Conservation (phyloP, 495 filamentous ascomycete genomes). For the Bacidia gigantensis region DNA sequence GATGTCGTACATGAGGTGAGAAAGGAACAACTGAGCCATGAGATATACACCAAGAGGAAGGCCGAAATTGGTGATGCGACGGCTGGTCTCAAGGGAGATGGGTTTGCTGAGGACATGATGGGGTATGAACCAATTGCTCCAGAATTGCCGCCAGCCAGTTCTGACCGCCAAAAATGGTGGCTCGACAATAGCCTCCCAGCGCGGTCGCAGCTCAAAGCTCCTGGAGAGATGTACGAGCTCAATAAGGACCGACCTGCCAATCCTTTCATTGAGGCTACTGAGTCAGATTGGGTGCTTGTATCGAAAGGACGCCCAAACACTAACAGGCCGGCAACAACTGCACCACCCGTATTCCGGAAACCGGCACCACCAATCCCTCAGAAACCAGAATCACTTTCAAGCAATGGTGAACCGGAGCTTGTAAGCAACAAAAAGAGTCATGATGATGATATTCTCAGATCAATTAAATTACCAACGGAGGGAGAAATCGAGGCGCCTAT, state of each 20-base stretch:
- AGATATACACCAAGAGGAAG: slow-evolving; percentile 58
- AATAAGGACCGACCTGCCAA: slow-evolving; percentile 68
- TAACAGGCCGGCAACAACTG: neutral
- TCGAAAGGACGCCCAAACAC: neutral
- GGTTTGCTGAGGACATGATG: slow-evolving; percentile 61
- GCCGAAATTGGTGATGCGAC: slow-evolving; percentile 37
- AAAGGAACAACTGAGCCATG: slow-evolving; percentile 53
- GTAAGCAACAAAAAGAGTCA: neutral
- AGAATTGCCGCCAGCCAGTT: slow-evolving; percentile 77
- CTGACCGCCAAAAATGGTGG: slow-evolving; percentile 89
- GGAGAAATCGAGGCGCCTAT: neutral
- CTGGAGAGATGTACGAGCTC: slow-evolving; percentile 41
- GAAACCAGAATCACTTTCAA: neutral
- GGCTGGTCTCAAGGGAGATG: slow-evolving; percentile 35
- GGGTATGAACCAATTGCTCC: slow-evolving; percentile 64
- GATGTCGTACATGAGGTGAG: slow-evolving; percentile 60
- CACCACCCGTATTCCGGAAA: neutral
- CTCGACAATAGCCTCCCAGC: slow-evolving; percentile 70
- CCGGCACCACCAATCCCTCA: neutral
- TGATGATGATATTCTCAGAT: neutral
- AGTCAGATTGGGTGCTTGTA: slow-evolving; percentile 53
- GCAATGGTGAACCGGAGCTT: neutral
- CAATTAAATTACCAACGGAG: too few relatives aligned
- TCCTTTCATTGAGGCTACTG: slow-evolving; percentile 54
- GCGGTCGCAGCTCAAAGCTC: slow-evolving; percentile 53